Conservation (phyloP, 2,329 filamentous ascomycete genomes). For the Berkeleyomyces rouxiae region DNA sequence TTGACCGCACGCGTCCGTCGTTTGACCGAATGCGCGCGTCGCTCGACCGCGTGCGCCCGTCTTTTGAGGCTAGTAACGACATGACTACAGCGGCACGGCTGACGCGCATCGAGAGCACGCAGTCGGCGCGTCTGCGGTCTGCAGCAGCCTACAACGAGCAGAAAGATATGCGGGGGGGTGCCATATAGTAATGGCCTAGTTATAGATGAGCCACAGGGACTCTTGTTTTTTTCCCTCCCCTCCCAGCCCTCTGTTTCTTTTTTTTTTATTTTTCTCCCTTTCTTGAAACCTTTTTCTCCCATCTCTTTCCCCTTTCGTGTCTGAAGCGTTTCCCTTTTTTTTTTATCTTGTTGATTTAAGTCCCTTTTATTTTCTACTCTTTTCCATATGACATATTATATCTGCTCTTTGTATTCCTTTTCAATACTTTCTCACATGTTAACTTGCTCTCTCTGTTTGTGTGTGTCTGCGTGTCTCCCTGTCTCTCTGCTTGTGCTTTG, state of each 20-base stretch:
- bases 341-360: slow-evolving; percentile 12
- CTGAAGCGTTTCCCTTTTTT: neutral
- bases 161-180: neutral
- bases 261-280: neutral
- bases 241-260: neutral
- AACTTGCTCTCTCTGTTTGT: slow-evolving; percentile 15
- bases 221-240: neutral
- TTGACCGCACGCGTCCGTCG: slow-evolving; percentile 61
- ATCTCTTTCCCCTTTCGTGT: neutral
- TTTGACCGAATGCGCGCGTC: slow-evolving; percentile 75
- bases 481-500: neutral
- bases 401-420: slow-evolving; percentile 13
- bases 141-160: neutral
- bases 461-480: neutral
- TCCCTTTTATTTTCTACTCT: slow-evolving; percentile 17
- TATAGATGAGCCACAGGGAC: neutral
- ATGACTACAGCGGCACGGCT: slow-evolving; percentile 83
- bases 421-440: slow-evolving; percentile 14
- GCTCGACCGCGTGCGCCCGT: slow-evolving; percentile 69
- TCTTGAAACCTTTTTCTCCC: neutral
- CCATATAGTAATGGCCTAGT: neutral
- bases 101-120: slow-evolving; percentile 62
- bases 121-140: slow-evolving; percentile 23
- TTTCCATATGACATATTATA: slow-evolving; percentile 6
- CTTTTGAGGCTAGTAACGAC: slow-evolving; percentile 75